Evolutionary conservation across 176 grass and related monocot genomes (phyloP), one percentile per base, ranked within the genome.

Genomic region (Canna indica): DNA sequence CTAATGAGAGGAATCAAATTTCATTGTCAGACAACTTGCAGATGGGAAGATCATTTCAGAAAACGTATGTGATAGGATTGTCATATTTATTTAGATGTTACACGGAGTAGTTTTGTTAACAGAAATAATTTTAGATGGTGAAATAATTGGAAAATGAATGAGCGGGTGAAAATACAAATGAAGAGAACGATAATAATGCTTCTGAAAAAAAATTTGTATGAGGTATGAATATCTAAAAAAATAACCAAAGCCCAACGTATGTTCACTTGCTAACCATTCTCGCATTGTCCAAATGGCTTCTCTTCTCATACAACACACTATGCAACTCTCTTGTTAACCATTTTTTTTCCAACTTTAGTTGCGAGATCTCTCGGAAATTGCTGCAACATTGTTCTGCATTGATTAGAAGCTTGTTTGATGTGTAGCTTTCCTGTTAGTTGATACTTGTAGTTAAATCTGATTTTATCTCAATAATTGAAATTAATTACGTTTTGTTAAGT

Each of bases 61-160:
- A 84, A 67, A 76, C 79, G 88, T 91, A 85, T 80, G 84, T 77
- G 29, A 61, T 77, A 67, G 31, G 76, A 25, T 59, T 57, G 32
- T 36, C 64, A n/a, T n/a, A n/a, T 46, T 69, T 59, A 76, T 73
- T 70, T 38, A 67, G 28, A 36, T 31, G 67, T 52, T 45, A 77
- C 38, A 76, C 63, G 75, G 39, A 42, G 50, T 32, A 27, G 50
- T 73, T 26, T 27, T 26, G 22, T 6, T 68, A 41, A 4, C 18
- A 41, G 5, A 41, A 5, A 16, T 32, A 18, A 20, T 54, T n/a
- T 25, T n/a, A 54, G 1, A 63, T 33, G 4, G 26, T 63, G 28
- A 33, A 34, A 63, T n/a, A 18, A 33, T 63, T 12, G n/a, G 2
- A 12, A 20, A 36, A 38, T 25, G 20, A 22, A 10, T 5, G 11